Conservation (phyloP, 371 early-diverging fungal species). For the Mucor ambiguus region DNA sequence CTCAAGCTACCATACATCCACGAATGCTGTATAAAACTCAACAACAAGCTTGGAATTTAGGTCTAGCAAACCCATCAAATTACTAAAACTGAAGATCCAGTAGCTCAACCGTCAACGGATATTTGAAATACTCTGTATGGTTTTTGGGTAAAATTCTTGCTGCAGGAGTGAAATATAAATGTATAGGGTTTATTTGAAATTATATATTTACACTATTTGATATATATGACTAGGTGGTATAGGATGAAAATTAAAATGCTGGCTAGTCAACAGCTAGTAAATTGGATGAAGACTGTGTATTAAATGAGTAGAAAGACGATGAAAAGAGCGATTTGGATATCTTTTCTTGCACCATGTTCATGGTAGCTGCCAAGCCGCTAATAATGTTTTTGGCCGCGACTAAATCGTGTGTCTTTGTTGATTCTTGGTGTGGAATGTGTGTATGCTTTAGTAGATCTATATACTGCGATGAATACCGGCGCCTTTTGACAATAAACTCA, state of each 20-base stretch:
- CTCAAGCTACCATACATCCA: no score
- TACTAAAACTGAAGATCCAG: no score
- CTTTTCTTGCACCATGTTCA: conserved; percentile 23
- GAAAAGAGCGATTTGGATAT: background rate
- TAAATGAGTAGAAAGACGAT: background rate
- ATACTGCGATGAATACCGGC: background rate
- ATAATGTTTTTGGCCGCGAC: conserved; percentile 18
- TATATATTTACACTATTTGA: background rate
- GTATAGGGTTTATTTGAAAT: background rate
- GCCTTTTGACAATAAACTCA: background rate
- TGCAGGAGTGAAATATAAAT: background rate
- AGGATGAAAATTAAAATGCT: background rate
- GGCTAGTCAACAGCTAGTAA: background rate
- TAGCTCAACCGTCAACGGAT: no score
- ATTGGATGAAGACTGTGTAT: background rate
- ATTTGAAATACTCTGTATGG: no score
- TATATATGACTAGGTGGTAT: background rate
- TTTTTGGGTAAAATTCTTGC: background rate
- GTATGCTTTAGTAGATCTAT: conserved; percentile 31
- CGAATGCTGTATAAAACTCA: no score
- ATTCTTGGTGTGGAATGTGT: background rate
- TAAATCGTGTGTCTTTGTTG: background rate
- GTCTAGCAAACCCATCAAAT: no score
- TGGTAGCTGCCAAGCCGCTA: conserved; percentile 20
- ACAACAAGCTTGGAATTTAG: no score